Percentiles rank a stretch among this genome's conserved stretches.
Conservation (phyloP, 768 basidiomycete genomes). For the Suillus fuscotomentosus region DNA sequence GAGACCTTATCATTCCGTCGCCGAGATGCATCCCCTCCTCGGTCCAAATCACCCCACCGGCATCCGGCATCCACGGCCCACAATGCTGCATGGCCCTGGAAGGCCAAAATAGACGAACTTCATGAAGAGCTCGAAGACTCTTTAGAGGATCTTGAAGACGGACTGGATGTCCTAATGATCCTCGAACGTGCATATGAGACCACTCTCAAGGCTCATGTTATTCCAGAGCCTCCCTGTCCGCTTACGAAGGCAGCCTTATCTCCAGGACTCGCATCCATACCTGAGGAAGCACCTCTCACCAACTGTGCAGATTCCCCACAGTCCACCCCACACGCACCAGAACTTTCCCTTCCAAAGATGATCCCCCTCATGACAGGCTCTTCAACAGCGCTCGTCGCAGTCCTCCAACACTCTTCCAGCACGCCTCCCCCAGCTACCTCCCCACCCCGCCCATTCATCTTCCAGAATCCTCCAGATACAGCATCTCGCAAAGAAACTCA, state of each 20-base stretch:
- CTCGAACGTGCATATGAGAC: conserved; percentile 69
- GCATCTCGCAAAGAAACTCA: conserved; percentile 33
- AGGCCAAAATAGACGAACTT: conserved; percentile 39
- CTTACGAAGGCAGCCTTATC: conserved; percentile 5
- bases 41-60: conserved; percentile 43
- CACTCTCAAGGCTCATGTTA: conserved; percentile 61
- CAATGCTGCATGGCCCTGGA: conserved; percentile 30
- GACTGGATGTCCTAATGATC: conserved; percentile 65
- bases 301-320: conserved; percentile 1
- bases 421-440: conserved; percentile 14
- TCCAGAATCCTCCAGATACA: conserved; percentile 14
- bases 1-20: conserved; percentile 10
- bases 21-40: conserved; percentile 36
- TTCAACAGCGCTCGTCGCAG: conserved; percentile 66
- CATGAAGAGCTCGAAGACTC: conserved; percentile 40
- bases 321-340: conserved; percentile 12
- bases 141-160: conserved; percentile 67
- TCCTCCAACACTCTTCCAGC: conserved; percentile 46
- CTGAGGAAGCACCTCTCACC: conserved; percentile 17
- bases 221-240: conserved; percentile 26
- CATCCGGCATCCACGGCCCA: conserved; percentile 26
- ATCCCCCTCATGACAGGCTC: conserved; percentile 57
- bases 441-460: conserved; percentile 17
- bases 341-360: conserved; percentile 19
- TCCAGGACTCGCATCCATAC: conserved; percentile 20